Conservation (phyloP, 805 yeast species). For the Crinitomyces ghanaensis region DNA sequence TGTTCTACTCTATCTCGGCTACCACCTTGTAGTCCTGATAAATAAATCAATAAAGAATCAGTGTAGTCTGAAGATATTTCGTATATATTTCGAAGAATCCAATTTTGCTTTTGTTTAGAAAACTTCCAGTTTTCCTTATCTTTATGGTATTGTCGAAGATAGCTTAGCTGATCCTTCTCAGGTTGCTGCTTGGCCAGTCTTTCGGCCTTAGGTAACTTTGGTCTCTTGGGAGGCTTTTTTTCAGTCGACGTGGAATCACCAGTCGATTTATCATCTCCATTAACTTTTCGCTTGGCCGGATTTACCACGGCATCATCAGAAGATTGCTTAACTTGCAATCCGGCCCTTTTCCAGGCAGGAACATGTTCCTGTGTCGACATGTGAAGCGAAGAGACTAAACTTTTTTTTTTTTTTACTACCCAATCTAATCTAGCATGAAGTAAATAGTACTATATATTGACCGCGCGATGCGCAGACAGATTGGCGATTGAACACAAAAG, state of each 20-base stretch:
- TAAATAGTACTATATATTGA: too few species aligned
- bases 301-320: conserved; percentile 15
- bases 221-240: conserved; percentile 57
- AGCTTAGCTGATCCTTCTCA: conserved; percentile 62
- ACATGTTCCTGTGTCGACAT: conserved; percentile 22
- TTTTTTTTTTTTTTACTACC: conserved; percentile 7
- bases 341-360: conserved; percentile 83
- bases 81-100: conserved; percentile 58
- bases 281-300: conserved; percentile 15
- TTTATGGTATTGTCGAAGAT: conserved; percentile 45
- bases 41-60: conserved; percentile 37
- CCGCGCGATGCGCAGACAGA: too few species aligned
- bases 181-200: conserved; percentile 63
- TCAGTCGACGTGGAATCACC: conserved; percentile 9
- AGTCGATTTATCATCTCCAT: background rate
- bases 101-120: conserved; percentile 76
- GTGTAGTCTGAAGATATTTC: conserved; percentile 44
- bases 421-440: too few species aligned
- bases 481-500: too few species aligned
- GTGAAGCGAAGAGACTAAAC: background rate
- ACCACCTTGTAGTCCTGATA: conserved; percentile 60
- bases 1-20: conserved; percentile 45
- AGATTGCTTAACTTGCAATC: conserved; percentile 46
- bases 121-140: conserved; percentile 66
- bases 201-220: conserved; percentile 55